Evolutionary conservation across 2,329 filamentous ascomycete species (phyloP), one percentile per base, ranked within the genome.

Genomic region (Lasiodiplodia hormozganensis): DNA sequence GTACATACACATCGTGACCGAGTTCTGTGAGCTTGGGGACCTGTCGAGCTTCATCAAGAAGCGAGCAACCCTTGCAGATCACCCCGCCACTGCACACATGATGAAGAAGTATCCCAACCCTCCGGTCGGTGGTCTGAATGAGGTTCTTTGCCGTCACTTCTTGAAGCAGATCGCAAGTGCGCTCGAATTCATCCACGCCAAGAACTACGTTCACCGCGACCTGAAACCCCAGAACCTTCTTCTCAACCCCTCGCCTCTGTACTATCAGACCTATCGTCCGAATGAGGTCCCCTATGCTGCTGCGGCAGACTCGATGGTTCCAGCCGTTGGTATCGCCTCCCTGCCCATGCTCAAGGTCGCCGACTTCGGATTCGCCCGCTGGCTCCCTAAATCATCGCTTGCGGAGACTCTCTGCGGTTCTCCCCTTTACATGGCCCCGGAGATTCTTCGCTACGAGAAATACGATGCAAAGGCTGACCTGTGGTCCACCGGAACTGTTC

Each of bases 191-290:
- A 85, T 99, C 65, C 89, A 94, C 67, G 87, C 89, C 70, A 89
- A 90, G 73, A 94, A 97, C 77, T 91, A 97, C 74, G 94, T 99
- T 62, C 96, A 99, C 82, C 92, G 96, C 73, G 96, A 99, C 78
- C 92, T 99, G 75, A 99, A 99, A 79, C 96, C 96, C 5, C 96
- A 99, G 78, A 99, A 99, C 74, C 87, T 99, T 5, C 86, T 99
- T 1, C 86, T 99, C 21, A 91, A 97, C 56, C 96, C 96, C 2
- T 92, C 94, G 1, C 88, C 88, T 38, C 85, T 89, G 7, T 89
- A 89, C 62, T 96, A 92, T 77, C 85, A 87, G 68, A 85, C 86
- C 58, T 83, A 84, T 69, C 67, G 67, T 10, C 87, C 88, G 67
- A 85, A 88, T 69, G 83, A 86, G 40, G 87, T 91, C 69, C 90